Conservation (phyloP, 805 yeast genomes). For the Candida boleticola region DNA sequence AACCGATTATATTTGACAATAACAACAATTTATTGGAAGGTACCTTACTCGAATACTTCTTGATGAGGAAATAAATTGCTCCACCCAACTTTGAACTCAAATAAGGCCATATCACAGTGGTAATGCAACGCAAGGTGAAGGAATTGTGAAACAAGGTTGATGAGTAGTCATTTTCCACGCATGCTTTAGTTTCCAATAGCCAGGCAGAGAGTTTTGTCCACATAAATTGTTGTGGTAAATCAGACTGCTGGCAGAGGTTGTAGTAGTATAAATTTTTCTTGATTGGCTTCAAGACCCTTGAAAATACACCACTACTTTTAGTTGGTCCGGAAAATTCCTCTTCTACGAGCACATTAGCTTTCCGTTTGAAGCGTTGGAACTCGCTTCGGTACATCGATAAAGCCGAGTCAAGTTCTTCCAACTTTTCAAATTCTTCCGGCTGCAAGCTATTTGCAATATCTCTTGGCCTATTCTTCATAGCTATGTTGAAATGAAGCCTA, state of each 20-base stretch:
- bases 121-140: constrained; percentile 22
- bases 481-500: constrained; percentile 28
- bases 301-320: not conserved
- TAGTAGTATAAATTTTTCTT: constrained; percentile 5
- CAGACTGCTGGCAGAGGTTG: constrained; percentile 2
- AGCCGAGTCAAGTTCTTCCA: constrained; percentile 19
- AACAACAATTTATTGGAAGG: constrained; percentile 20
- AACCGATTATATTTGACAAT: constrained; percentile 30
- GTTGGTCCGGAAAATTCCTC: not conserved
- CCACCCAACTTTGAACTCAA: constrained; percentile 32
- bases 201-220: constrained; percentile 13
- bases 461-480: constrained; percentile 27
- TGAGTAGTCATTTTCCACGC: constrained; percentile 35
- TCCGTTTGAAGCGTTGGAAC: constrained; percentile 6
- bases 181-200: constrained; percentile 28
- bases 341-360: constrained; percentile 3
- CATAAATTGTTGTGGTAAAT: constrained; percentile 8
- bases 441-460: constrained; percentile 30
- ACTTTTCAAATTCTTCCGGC: constrained; percentile 16
- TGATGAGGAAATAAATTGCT: constrained; percentile 14
- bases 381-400: constrained; percentile 10
- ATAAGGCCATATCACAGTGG: constrained; percentile 42
- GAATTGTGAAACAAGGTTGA: constrained; percentile 20
- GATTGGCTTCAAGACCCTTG: not conserved
- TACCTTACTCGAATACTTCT: constrained; percentile 3